Evolutionary conservation across 2,329 filamentous ascomycete genomes (phyloP), one percentile per base, ranked within the genome.

Genomic region (Plenodomus tracheiphilus): DNA sequence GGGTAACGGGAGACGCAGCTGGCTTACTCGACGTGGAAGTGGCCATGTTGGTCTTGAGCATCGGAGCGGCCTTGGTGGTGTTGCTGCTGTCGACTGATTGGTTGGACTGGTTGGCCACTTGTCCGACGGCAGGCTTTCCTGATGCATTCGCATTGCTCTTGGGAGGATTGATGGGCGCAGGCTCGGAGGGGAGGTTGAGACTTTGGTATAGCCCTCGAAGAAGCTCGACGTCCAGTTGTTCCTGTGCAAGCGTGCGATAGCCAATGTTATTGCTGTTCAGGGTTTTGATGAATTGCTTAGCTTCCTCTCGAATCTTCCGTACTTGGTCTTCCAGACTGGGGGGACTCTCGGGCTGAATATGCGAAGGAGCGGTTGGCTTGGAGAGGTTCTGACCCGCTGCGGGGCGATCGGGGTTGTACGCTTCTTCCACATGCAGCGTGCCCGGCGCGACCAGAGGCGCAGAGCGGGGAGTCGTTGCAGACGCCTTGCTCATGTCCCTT

Each of bases 231-330:
- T 70, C 68, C 4, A 69, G 46, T 16, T 59, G 52, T 47, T 71
- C 68, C 2, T 58, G 53, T 3, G 62, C 76, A 47, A 93, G 86
- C 51, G 89, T 81, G 46, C 87, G 80, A 64, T 86, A 96, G 17
- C 84, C 83, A 49, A 95, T 84, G 41, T 89, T 87, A 50, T 89
- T 76, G 34, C 70, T 65, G 44, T 77, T 66, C 51, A 80, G 61
- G 28, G 75, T 54, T 28, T 61, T 56, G 21, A 76, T 54, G 39
- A 75, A 74, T 30, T 68, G 53, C 51, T 69, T 71, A 4, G 65
- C 71, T 16, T 65, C 60, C 41, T 68, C 68, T 36, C 69, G 68
- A 38, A 64, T 47, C 38, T 63, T 56, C 36, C 53, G 46, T 15
- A 66, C 39, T 18, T 43, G 47, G 16, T 58, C 60, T 34, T 34